A percentile compares a stretch with the other conserved stretches of the same genome.
Evolutionary conservation across 2,329 filamentous ascomycete genomes (phyloP).

Genomic region (Aspergillus spinulosporus): DNA sequence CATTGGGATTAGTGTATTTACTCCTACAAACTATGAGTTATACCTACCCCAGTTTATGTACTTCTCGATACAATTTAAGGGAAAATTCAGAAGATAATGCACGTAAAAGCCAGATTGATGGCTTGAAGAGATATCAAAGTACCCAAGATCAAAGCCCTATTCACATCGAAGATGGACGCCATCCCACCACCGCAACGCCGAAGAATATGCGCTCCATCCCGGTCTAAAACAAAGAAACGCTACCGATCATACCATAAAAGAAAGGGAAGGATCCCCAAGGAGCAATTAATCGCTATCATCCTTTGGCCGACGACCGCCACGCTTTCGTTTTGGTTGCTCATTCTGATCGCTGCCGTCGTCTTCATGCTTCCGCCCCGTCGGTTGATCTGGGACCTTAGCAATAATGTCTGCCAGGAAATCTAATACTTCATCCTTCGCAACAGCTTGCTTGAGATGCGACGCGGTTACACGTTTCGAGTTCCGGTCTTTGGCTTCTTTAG

Average conservation of each 20-base stretch:
- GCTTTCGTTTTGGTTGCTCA: constrained; percentile 51
- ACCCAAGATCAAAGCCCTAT: constrained; percentile 18
- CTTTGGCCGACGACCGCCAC: constrained; percentile 42
- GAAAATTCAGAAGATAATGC: background rate
- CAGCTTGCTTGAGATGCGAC: constrained; percentile 85
- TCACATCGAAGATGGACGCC: constrained; percentile 27
- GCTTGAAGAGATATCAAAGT: constrained; percentile 8
- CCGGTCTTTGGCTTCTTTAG: constrained; percentile 76
- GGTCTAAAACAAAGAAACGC: constrained; percentile 23
- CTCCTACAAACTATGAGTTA: background rate
- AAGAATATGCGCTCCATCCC: constrained; percentile 29
- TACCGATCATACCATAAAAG: constrained; percentile 28
- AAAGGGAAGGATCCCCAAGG: constrained; percentile 15
- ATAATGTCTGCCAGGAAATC: constrained; percentile 94
- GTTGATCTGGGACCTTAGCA: constrained; percentile 71
- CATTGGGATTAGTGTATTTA: constrained; percentile 14
- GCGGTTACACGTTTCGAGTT: constrained; percentile 88
- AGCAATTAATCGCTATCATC: constrained; percentile 39
- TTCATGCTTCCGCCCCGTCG: constrained; percentile 47
- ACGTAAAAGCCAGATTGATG: constrained; percentile 6
- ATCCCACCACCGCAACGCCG: constrained; percentile 28
- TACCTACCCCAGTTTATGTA: too few relatives aligned
- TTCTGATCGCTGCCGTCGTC: constrained; percentile 49
- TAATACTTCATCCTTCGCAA: constrained; percentile 85
- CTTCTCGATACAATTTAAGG: background rate